Conservation (phyloP, 306 rosid species). For the Prosopis cineraria region DNA sequence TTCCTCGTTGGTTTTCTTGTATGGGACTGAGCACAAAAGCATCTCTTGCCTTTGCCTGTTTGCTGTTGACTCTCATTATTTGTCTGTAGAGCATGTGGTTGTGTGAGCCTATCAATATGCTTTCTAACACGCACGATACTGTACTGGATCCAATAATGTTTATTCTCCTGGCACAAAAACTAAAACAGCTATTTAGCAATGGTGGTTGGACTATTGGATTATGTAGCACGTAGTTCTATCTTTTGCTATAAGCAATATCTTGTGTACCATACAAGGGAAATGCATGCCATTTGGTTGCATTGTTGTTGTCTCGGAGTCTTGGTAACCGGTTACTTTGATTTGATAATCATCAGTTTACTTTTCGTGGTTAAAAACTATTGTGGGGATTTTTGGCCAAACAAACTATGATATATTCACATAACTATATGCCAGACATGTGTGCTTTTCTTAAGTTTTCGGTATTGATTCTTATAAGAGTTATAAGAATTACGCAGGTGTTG, state of each 20-base stretch:
- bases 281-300: neutral
- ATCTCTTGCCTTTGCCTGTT: neutral
- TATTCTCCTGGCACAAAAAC: neutral
- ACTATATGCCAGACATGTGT: neutral
- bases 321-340: conserved; percentile 17
- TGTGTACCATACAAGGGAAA: neutral
- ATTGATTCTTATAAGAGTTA: conserved; percentile 9
- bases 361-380: neutral
- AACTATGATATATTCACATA: neutral
- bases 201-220: conserved; percentile 13
- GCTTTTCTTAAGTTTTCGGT: neutral
- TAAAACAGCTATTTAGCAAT: neutral
- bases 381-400: neutral
- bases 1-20: neutral
- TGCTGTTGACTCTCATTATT: neutral
- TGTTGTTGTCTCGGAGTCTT: neutral
- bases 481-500: conserved; percentile 66
- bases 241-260: neutral
- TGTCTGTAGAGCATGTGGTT: neutral
- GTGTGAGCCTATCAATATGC: neutral
- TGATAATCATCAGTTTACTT: neutral
- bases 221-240: neutral
- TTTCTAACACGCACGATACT: neutral
- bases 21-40: neutral
- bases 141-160: conserved; percentile 14